Evolutionary conservation across 2,329 filamentous ascomycete species (phyloP).

Genomic region (Coniochaeta sp.): DNA sequence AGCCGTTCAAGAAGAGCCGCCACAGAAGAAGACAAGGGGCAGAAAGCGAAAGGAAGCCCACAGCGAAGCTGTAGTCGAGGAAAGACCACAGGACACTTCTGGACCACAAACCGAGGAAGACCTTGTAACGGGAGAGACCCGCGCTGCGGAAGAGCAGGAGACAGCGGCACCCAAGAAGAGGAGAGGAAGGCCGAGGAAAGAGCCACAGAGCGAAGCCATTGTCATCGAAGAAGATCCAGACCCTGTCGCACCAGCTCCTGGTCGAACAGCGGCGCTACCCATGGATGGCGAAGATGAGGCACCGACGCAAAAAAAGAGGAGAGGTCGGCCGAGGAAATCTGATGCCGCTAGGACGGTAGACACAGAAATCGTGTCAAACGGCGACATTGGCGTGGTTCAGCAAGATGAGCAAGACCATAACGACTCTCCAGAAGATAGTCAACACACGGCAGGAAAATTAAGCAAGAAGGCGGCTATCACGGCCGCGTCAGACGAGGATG

Average conservation of each 20-base stretch:
- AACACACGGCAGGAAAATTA: neutral
- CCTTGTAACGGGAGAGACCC: neutral
- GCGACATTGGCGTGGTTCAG: neutral
- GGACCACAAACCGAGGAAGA: neutral
- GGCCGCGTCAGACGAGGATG: neutral
- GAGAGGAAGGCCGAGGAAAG: neutral
- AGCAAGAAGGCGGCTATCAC: neutral
- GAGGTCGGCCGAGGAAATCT: conserved; percentile 35
- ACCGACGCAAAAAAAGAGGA: conserved; percentile 21
- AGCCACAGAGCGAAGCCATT: neutral
- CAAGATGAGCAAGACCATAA: neutral
- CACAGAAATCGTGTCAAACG: neutral
- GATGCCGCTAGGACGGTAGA: conserved; percentile 11
- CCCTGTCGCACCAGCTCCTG: neutral
- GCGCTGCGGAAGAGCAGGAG: neutral
- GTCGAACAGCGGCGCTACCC: neutral
- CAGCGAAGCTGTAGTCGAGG: conserved; percentile 1
- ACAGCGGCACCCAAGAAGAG: conserved; percentile 5
- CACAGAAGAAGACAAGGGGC: conserved; percentile 19
- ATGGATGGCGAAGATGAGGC: neutral
- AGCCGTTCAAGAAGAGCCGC: conserved; percentile 4
- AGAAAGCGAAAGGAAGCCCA: conserved; percentile 17
- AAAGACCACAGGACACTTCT: neutral
- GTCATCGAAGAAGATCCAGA: neutral
- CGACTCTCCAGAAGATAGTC: neutral